phyloP scores from a whole-genome alignment of 306 rosid species.

The Malus asiatica region DNA sequence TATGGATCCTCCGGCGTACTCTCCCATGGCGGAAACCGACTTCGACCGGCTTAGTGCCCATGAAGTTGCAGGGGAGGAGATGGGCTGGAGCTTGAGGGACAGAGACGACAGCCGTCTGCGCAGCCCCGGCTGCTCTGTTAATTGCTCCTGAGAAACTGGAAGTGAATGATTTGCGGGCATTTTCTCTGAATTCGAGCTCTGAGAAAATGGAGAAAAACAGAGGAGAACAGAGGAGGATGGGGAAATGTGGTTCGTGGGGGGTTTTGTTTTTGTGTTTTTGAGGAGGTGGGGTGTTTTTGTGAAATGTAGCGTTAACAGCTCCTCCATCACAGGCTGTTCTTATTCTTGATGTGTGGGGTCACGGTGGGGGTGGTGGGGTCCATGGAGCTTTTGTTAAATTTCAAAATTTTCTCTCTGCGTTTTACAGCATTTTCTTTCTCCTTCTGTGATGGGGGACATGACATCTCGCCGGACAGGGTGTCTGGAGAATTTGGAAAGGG shows the following conservation, averaged over 20 bases:
- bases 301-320: conserved; percentile 45
- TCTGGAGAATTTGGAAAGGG: not conserved
- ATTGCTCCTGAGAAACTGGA: conserved; percentile 48
- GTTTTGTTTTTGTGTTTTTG: not conserved
- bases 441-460: not conserved
- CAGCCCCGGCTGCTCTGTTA: conserved; percentile 20
- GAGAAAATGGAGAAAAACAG: not conserved
- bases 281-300: conserved; percentile 3
- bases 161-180: conserved; percentile 34
- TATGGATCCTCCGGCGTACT: conserved; percentile 51
- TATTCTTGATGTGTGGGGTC: conserved; percentile 34
- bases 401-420: not conserved
- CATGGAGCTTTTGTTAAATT: not conserved
- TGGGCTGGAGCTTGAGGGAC: conserved; percentile 52
- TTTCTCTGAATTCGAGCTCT: conserved; percentile 19
- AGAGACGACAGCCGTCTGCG: conserved; percentile 69
- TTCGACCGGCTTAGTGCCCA: conserved; percentile 65
- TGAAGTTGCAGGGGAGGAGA: conserved; percentile 30
- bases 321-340: conserved; percentile 55
- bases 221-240: not conserved
- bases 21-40: conserved; percentile 61
- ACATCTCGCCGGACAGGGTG: not conserved
- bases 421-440: not conserved
- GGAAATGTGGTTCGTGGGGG: not conserved
- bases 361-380: conserved; percentile 26